Conservation (phyloP, 495 filamentous ascomycete genomes). For the Hypoxylon subgilvum region DNA sequence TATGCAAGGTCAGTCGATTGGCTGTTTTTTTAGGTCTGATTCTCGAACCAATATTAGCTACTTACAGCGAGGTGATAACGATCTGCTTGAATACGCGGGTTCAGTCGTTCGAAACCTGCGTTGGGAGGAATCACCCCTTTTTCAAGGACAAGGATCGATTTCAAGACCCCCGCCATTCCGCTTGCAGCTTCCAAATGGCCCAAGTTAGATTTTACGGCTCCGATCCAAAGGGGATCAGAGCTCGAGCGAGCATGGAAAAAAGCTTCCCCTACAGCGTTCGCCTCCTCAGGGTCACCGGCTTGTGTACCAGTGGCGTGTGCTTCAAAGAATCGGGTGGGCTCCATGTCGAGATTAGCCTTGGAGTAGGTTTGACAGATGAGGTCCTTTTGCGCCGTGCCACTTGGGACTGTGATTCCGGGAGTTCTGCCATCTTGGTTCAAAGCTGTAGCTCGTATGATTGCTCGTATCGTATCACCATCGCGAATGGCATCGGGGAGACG, state of each 20-base stretch:
- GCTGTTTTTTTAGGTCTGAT: too few species aligned
- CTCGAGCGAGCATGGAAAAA: too few species aligned
- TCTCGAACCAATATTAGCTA: too few species aligned
- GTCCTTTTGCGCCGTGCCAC: constrained; percentile 50
- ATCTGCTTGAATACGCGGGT: not conserved
- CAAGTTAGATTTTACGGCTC: not conserved
- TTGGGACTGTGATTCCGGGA: constrained; percentile 57
- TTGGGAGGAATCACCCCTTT: not conserved
- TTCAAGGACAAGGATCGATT: not conserved
- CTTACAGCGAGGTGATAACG: too few species aligned
- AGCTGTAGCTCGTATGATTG: constrained; percentile 59
- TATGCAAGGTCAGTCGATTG: too few species aligned
- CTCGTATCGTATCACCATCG: constrained; percentile 58
- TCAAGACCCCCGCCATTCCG: not conserved
- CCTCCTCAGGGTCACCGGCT: constrained; percentile 60
- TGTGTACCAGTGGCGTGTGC: constrained; percentile 54
- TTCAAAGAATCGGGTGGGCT: constrained; percentile 52
- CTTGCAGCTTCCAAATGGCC: not conserved
- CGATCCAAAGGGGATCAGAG: not conserved
- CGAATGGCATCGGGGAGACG: constrained; percentile 50
- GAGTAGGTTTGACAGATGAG: constrained; percentile 54
- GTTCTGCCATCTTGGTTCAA: constrained; percentile 58
- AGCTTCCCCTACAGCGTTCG: constrained; percentile 48
- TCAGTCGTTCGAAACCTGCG: not conserved
- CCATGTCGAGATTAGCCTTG: constrained; percentile 48